These are phyloP conservation scores for Barnettozyma populi DNA, from an alignment of 805 yeast genomes.

Conservation along the genomic window DNA sequence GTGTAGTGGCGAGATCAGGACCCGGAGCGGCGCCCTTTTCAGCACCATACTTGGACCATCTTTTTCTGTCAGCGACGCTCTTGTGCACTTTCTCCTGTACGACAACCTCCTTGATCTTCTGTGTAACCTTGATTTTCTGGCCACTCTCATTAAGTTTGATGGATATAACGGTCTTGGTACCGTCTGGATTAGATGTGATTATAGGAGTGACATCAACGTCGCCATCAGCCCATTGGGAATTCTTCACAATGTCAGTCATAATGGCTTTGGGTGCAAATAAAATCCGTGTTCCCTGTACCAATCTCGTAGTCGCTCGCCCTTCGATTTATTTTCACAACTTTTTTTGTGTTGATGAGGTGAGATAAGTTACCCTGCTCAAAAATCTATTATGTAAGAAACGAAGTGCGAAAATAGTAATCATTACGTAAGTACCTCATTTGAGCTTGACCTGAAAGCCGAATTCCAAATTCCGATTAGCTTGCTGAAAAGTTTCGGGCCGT, in stretches of 20 bases:
- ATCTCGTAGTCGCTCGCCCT: not conserved
- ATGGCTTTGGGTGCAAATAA: not conserved
- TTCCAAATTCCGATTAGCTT: not conserved
- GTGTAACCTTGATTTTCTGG: constrained; percentile 82
- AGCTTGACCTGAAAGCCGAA: too few species aligned
- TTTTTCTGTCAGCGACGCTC: constrained; percentile 78
- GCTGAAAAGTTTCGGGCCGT: too few species aligned
- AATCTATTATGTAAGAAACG: not conserved
- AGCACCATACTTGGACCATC: constrained; percentile 84
- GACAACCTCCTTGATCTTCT: constrained; percentile 69
- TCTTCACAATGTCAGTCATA: constrained; percentile 13
- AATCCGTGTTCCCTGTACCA: not conserved
- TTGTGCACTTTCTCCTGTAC: constrained; percentile 81
- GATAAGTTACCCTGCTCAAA: not conserved
- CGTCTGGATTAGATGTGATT: constrained; percentile 74
- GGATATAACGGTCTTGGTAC: constrained; percentile 82
- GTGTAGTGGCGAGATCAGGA: constrained; percentile 85
- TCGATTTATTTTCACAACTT: constrained; percentile 1
- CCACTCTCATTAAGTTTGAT: constrained; percentile 73
- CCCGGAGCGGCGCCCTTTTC: constrained; percentile 74
- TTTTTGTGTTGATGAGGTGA: not conserved
- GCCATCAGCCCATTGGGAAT: constrained; percentile 34
- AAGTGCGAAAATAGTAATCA: too few species aligned
- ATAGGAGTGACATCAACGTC: constrained; percentile 66
- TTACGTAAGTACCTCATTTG: too few species aligned